Percentiles rank a stretch among this genome's conserved stretches.
Evolutionary conservation across 1,284 basidiomycete genomes (phyloP).

Genomic region (Sporisorium iseilematis-ciliati): DNA sequence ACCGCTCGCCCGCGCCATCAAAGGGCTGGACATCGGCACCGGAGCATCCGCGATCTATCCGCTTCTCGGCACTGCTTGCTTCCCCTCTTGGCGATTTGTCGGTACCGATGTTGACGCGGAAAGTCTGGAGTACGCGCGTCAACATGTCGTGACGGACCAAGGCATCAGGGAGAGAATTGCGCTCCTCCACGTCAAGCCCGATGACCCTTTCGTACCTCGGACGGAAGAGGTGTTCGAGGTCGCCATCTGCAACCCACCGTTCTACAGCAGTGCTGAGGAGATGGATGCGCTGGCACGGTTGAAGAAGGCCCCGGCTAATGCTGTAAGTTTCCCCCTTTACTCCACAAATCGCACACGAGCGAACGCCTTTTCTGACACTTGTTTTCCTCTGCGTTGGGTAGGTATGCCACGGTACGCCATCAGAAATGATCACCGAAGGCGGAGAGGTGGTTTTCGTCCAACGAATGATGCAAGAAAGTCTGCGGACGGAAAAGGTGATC

Average conservation of each 20-base stretch:
- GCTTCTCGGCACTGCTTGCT: slow-evolving; percentile 74
- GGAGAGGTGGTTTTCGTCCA: slow-evolving; percentile 85
- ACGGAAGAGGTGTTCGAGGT: slow-evolving; percentile 66
- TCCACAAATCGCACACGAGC: background rate
- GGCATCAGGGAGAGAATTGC: slow-evolving; percentile 73
- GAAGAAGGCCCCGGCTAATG: slow-evolving; percentile 37
- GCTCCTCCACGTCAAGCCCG: slow-evolving; percentile 71
- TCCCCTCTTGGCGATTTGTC: slow-evolving; percentile 28
- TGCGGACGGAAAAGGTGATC: slow-evolving; percentile 68
- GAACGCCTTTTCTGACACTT: background rate
- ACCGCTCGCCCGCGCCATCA: background rate
- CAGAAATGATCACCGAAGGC: slow-evolving; percentile 87
- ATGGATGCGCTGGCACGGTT: slow-evolving; percentile 69
- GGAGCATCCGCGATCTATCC: slow-evolving; percentile 80
- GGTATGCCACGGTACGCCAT: slow-evolving; percentile 78
- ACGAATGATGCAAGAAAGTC: slow-evolving; percentile 83
- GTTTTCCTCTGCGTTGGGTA: too few relatives aligned
- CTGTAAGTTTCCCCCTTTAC: slow-evolving; percentile 19
- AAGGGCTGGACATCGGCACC: slow-evolving; percentile 35
- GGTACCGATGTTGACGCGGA: slow-evolving; percentile 42
- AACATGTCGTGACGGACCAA: slow-evolving; percentile 76
- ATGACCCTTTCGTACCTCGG: slow-evolving; percentile 73
- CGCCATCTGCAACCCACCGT: slow-evolving; percentile 95
- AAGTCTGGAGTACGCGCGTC: slow-evolving; percentile 32
- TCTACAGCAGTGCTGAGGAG: slow-evolving; percentile 82